phyloP scores from a whole-genome alignment of 208 protist genomes.

The Trypanosoma platydactyli region DNA sequence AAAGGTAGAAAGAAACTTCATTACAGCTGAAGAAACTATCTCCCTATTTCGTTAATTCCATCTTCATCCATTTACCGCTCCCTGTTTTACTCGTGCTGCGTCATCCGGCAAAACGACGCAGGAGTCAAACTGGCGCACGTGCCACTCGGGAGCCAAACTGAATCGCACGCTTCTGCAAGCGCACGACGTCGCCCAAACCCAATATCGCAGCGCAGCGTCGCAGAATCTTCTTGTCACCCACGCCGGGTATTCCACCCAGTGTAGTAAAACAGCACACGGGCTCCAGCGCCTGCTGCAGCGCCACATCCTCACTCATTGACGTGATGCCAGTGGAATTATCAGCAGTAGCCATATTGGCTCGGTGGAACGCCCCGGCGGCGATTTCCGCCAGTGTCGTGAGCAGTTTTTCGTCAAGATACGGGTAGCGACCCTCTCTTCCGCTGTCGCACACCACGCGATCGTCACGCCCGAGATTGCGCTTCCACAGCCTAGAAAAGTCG shows the following conservation, averaged over 20 bases:
- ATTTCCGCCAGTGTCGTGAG: slow-evolving; percentile 71
- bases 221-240: slow-evolving; percentile 94
- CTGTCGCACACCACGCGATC: slow-evolving; percentile 93
- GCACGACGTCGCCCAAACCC: slow-evolving; percentile 75
- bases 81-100: neutral
- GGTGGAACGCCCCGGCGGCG: slow-evolving; percentile 47
- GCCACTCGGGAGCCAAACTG: slow-evolving; percentile 97
- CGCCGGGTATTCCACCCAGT: slow-evolving; percentile 48
- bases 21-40: no score
- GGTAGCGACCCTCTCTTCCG: slow-evolving; percentile 90
- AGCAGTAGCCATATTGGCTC: slow-evolving; percentile 8
- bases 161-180: slow-evolving; percentile 95
- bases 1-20: no score
- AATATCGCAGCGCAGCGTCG: slow-evolving; percentile 72
- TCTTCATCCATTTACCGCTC: neutral
- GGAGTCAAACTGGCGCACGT: slow-evolving; percentile 36
- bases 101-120: neutral
- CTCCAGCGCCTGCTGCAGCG: slow-evolving; percentile 47
- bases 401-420: slow-evolving; percentile 94
- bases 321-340: neutral
- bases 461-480: slow-evolving; percentile 95
- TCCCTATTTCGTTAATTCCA: neutral
- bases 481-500: slow-evolving; percentile 93
- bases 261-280: slow-evolving; percentile 64
- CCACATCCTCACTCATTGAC: slow-evolving; percentile 23